A percentile compares a stretch with the other conserved stretches of the same genome.
Conservation (phyloP, 768 basidiomycete genomes). For the Gymnopilus junonius region DNA sequence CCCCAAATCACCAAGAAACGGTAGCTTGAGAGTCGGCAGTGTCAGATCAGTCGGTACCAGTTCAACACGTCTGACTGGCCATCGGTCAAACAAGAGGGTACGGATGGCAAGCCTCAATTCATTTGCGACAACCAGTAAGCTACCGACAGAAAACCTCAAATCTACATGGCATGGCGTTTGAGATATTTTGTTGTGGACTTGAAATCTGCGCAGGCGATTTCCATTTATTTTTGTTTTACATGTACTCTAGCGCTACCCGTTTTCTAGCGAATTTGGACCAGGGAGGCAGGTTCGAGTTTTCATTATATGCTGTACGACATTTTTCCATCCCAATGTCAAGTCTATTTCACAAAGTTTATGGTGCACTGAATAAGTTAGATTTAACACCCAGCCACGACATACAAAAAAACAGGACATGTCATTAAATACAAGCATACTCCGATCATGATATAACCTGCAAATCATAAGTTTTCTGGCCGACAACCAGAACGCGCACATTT, state of each 20-base stretch:
- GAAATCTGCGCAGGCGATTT: not conserved
- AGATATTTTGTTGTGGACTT: not conserved
- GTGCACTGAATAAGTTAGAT: no score
- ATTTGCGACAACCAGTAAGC: constrained; percentile 3
- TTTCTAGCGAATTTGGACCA: not conserved
- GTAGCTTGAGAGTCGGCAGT: not conserved
- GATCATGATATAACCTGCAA: not conserved
- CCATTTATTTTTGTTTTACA: not conserved
- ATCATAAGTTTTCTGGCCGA: constrained; percentile 7
- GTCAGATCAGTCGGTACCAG: constrained; percentile 5
- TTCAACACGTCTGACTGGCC: not conserved
- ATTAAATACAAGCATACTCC: no score
- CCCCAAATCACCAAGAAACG: constrained; percentile 7
- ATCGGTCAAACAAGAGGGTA: constrained; percentile 1
- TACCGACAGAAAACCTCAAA: constrained; percentile 18
- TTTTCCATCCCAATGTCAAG: no score
- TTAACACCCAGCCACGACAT: no score
- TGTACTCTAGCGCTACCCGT: not conserved
- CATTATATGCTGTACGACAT: no score
- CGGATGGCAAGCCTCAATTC: constrained; percentile 2
- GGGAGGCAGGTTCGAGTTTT: not conserved
- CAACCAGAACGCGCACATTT: constrained; percentile 13
- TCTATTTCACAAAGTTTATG: no score
- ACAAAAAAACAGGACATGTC: no score
- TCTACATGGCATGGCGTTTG: constrained; percentile 25